These are phyloP conservation scores for Corniculantispora saksenae DNA, from an alignment of 2,329 filamentous ascomycete genomes.

Conservation along the genomic window DNA sequence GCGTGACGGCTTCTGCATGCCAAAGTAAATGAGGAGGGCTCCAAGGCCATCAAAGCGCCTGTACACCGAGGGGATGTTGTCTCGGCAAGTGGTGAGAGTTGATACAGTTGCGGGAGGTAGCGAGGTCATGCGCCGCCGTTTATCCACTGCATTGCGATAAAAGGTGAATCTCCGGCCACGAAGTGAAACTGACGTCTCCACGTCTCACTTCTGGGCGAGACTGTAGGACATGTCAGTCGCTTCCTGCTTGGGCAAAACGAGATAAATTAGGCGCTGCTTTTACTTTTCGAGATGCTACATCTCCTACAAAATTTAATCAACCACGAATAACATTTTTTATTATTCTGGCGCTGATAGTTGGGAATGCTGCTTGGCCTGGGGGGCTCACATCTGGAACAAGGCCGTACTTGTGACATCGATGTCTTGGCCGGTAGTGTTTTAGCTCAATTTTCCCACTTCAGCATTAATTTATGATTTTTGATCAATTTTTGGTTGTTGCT, in stretches of 20 bases:
- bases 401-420: slow-evolving; percentile 2
- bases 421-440: slow-evolving; percentile 1
- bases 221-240: neutral
- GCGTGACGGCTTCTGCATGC: neutral
- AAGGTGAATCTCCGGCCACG: neutral
- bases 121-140: slow-evolving; percentile 13
- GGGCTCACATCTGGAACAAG: slow-evolving; percentile 2
- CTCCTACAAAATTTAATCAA: no score
- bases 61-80: neutral
- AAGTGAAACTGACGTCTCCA: slow-evolving; percentile 4
- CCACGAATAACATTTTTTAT: no score
- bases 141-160: neutral
- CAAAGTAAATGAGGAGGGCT: neutral
- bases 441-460: neutral
- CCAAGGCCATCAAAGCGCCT: neutral
- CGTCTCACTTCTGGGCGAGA: neutral
- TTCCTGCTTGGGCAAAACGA: neutral
- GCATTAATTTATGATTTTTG: neutral
- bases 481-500: neutral
- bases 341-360: neutral
- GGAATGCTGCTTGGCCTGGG: neutral
- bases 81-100: slow-evolving; percentile 7
- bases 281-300: no score
- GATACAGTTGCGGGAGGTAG: neutral
- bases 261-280: neutral